Base-by-base conservation (phyloP, 805 yeast genomes). In the Blastobotrys muscicola region DNA sequence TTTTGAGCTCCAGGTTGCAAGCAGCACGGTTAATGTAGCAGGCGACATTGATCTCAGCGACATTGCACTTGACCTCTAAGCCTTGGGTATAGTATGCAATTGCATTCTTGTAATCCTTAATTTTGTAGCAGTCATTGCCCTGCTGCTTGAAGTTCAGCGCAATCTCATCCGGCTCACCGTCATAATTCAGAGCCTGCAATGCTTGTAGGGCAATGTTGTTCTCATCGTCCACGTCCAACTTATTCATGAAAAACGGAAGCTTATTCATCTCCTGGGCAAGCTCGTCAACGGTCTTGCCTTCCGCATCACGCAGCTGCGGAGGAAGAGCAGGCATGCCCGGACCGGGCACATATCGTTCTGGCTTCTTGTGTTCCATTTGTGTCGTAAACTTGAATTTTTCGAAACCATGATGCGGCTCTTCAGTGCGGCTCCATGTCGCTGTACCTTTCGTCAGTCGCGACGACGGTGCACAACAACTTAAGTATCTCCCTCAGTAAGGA, bases 211-310 rank as follows among this genome's bases (percentile, higher is more conserved):
- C 80, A 3, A 70, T 57, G 56, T 84, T 85, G 42, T 62, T 60
- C 36, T 78, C 82, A 3, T 73, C 80, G 11, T 82, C 92, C 52
- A 83, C 86, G 54, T 83, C 94, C 12, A 86, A 65, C 52, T 82
- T 74, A 11, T 87, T 87, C 98, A 92, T 92, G 69, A 92, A 92
- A 53, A 92, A 83, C 7, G 98, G 98, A 59, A 86, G 66, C 55
- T 84, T 72, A 59, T 86, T 86, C 56, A 92, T 66, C 52, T 86
- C 95, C 12, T 68, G 66, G 66, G 85, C 69, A 15, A 87, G 78
- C 49, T 87, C 89, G 45, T 83, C 94, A 0, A 82, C 70, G 1
- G 85, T 64, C 55, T 37, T 41, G 26, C 45, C 39, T 1, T 76
- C 66, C 34, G 71, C 55, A 47, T 80, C 80, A 0, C 81, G 68